A percentile compares a stretch with the other conserved stretches of the same genome.
Evolutionary conservation across 495 filamentous ascomycete genomes (phyloP).

Genomic region (Tirmania nivea): DNA sequence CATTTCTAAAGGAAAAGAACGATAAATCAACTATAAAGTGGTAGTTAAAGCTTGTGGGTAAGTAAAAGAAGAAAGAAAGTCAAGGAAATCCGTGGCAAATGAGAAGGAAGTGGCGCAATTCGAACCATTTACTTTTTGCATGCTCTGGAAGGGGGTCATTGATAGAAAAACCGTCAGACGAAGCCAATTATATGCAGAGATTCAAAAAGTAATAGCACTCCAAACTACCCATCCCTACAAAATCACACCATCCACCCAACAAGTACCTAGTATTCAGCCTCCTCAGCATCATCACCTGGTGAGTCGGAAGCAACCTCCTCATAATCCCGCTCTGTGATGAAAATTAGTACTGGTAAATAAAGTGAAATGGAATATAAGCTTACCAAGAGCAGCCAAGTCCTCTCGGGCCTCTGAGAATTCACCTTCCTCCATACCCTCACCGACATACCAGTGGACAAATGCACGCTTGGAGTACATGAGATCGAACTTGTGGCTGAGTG

Average conservation of each 20-base stretch:
- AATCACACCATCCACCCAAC: background rate
- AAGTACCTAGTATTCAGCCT: constrained; percentile 72
- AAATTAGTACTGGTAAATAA: constrained; percentile 3
- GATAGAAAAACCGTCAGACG: background rate
- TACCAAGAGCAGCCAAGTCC: constrained; percentile 56
- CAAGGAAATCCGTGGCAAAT: background rate
- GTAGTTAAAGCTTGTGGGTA: background rate
- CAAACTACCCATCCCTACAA: background rate
- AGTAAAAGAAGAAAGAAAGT: background rate
- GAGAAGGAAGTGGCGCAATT: background rate
- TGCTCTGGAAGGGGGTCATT: background rate
- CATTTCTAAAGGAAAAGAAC: background rate
- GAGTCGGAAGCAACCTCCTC: constrained; percentile 97
- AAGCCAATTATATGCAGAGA: background rate
- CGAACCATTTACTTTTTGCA: background rate
- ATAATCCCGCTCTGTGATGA: constrained; percentile 64
- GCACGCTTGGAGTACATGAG: constrained; percentile 94
- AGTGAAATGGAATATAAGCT: background rate
- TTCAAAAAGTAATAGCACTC: background rate
- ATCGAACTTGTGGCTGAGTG: constrained; percentile 82
- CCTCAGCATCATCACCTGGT: constrained; percentile 60
- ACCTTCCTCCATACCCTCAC: constrained; percentile 90
- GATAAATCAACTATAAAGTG: background rate
- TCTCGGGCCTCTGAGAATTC: constrained; percentile 83
- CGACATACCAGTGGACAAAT: constrained; percentile 90